A percentile compares a stretch with the other conserved stretches of the same genome.
phyloP scores from a whole-genome alignment of 1,284 basidiomycete genomes.

The Microbotryomycetes sp. region DNA sequence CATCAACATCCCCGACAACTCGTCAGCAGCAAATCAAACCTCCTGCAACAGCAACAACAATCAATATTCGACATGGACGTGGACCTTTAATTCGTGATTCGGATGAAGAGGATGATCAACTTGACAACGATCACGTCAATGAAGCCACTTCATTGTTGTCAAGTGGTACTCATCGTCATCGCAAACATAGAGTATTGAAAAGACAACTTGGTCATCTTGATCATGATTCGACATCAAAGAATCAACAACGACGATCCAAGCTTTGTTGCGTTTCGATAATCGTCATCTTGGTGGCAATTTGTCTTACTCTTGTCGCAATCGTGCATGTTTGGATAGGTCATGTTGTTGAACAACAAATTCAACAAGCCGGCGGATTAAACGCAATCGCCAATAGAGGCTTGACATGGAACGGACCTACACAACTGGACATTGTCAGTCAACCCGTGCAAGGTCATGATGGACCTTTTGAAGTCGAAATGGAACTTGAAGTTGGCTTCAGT shows the following conservation, averaged over 20 bases:
- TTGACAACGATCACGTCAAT: neutral
- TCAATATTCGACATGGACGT: slow-evolving; percentile 13
- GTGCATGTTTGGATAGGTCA: slow-evolving; percentile 34
- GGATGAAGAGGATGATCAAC: slow-evolving; percentile 6
- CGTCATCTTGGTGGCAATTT: slow-evolving; percentile 13
- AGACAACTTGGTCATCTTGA: neutral
- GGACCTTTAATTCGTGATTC: slow-evolving; percentile 14
- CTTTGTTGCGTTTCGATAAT: slow-evolving; percentile 2
- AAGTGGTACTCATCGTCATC: neutral
- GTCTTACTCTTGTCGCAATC: slow-evolving; percentile 20
- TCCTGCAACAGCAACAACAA: no score
- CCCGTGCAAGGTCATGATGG: neutral
- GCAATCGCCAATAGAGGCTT: slow-evolving; percentile 28
- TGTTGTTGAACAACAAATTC: slow-evolving; percentile 29
- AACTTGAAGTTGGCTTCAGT: slow-evolving; percentile 30
- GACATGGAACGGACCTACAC: slow-evolving; percentile 26
- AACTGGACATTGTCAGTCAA: slow-evolving; percentile 18
- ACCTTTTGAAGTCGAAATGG: slow-evolving; percentile 22
- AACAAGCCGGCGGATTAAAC: slow-evolving; percentile 15
- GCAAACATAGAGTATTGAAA: neutral
- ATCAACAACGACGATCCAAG: neutral
- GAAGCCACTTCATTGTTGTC: neutral
- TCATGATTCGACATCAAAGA: neutral
- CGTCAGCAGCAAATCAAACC: no score
- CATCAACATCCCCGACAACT: neutral